Evolutionary conservation across 176 grass and related monocot genomes (phyloP).

Genomic region (barley (Hordeum vulgare)): MorexV3_pseudomolecules_assembly NC_058518.1:275735981-275736480

Average conservation of each 20-base stretch:
- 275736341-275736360: constrained; percentile 2
- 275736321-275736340: constrained; percentile 19
- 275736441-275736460: constrained; percentile 47
- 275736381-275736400: not conserved
- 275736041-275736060: not conserved
- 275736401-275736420: not conserved
- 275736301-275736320: constrained; percentile 26
- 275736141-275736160: constrained; percentile 38
- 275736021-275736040: not conserved
- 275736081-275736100: not conserved
- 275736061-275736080: not conserved
- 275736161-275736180: constrained; percentile 48
- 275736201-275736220: constrained; percentile 12
- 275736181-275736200: constrained; percentile 45
- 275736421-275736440: constrained; percentile 11
- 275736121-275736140: constrained; percentile 14
- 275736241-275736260: constrained; percentile 7
- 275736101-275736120: not conserved
- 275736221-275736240: constrained; percentile 12
- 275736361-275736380: constrained; percentile 23
- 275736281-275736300: constrained; percentile 25
- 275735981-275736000: not conserved
- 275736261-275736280: constrained; percentile 22
- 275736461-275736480: constrained; percentile 33
- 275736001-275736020: not conserved